Evolutionary conservation across 1,284 basidiomycete genomes (phyloP).

Genomic region (Austroboletus novae-zelandiae): DNA sequence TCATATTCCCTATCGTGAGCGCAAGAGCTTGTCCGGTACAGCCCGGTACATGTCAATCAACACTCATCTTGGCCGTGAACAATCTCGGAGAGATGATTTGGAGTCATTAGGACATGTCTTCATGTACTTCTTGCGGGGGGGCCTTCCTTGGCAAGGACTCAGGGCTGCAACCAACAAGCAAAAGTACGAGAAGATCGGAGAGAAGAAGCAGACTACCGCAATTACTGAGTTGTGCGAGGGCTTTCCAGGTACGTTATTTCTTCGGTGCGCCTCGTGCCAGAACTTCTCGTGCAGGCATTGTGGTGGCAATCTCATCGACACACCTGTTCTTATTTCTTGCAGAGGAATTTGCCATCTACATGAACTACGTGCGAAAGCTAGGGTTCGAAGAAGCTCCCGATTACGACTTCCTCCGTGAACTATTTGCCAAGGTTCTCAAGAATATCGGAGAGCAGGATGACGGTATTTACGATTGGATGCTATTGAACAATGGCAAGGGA

Average conservation of each 20-base stretch:
- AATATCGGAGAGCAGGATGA: conserved; percentile 89
- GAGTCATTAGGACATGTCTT: conserved; percentile 97
- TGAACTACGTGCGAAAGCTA: conserved; percentile 95
- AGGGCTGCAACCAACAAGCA: conserved; percentile 97
- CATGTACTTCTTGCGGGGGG: conserved; percentile 96
- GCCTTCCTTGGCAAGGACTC: conserved; percentile 93
- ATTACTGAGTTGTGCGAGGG: conserved; percentile 95
- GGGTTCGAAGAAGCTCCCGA: conserved; percentile 97
- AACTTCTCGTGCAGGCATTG: neutral
- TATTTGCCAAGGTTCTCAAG: conserved; percentile 92
- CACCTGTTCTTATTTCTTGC: conserved; percentile 21
- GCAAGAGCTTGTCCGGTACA: conserved; percentile 96
- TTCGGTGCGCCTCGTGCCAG: neutral
- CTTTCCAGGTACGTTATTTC: conserved; percentile 76
- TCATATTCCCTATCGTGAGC: conserved; percentile 98
- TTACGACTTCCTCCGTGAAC: conserved; percentile 94
- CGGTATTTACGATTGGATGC: conserved; percentile 96
- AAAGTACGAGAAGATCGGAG: conserved; percentile 97
- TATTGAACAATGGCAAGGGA: conserved; percentile 85
- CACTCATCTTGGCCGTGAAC: conserved; percentile 92
- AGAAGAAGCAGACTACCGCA: conserved; percentile 94
- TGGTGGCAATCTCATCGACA: neutral
- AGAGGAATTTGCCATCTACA: conserved; percentile 96
- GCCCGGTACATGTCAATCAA: conserved; percentile 99
- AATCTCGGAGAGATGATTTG: conserved; percentile 88